Evolutionary conservation across 2,329 filamentous ascomycete species (phyloP).

Genomic region (Ophiosphaerella narmari): DNA sequence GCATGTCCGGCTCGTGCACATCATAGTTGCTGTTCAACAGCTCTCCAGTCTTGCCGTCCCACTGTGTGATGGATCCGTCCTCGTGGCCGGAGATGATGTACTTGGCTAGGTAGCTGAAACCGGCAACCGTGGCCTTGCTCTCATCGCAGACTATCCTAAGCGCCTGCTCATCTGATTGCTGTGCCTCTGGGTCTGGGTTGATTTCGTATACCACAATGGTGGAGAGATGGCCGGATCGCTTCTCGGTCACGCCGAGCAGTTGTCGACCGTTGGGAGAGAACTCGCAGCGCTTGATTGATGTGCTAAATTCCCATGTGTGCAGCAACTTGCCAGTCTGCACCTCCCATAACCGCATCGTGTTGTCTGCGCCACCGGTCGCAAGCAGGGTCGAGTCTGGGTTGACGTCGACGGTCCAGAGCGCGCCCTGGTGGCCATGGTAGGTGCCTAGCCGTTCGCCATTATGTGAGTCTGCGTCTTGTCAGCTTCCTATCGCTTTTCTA

Average conservation of each 20-base stretch:
- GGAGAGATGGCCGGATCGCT: slow-evolving; percentile 94
- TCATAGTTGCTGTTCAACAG: slow-evolving; percentile 76
- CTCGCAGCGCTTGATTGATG: slow-evolving; percentile 95
- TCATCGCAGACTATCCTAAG: slow-evolving; percentile 87
- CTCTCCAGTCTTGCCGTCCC: slow-evolving; percentile 90
- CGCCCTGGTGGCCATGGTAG: slow-evolving; percentile 95
- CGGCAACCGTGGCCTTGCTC: slow-evolving; percentile 96
- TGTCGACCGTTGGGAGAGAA: slow-evolving; percentile 93
- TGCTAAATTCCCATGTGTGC: slow-evolving; percentile 97
- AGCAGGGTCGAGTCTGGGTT: slow-evolving; percentile 90
- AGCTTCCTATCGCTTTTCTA: slow-evolving; percentile 17
- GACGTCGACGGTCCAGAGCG: slow-evolving; percentile 98
- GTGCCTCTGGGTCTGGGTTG: slow-evolving; percentile 77
- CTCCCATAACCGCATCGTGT: slow-evolving; percentile 97
- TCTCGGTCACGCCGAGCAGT: slow-evolving; percentile 93
- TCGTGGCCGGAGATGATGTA: slow-evolving; percentile 99
- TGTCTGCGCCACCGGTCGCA: slow-evolving; percentile 95
- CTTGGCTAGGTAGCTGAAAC: slow-evolving; percentile 91
- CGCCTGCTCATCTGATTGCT: slow-evolving; percentile 81
- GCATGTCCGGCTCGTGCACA: slow-evolving; percentile 83
- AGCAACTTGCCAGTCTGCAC: slow-evolving; percentile 88
- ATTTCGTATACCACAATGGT: slow-evolving; percentile 94
- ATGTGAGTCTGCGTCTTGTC: slow-evolving; percentile 64
- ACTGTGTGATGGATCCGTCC: slow-evolving; percentile 88
- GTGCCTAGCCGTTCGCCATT: slow-evolving; percentile 96